Conservation (phyloP, 768 basidiomycete species). For the Crepidotus variabilis region DNA sequence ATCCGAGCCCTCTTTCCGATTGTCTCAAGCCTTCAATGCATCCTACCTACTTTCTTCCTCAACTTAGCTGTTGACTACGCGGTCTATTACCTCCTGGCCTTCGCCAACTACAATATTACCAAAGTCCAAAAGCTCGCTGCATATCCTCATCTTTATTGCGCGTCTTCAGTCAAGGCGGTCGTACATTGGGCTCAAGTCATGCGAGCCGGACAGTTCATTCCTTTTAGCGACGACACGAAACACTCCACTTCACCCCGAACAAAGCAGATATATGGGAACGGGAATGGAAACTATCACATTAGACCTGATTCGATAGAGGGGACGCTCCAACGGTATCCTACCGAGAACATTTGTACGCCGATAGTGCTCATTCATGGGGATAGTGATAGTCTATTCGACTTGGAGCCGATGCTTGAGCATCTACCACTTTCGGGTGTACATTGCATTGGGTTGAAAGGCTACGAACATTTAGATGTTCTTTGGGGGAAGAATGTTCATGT, state of each 20-base stretch:
- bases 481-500: conserved; percentile 19
- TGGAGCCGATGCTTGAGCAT: conserved; percentile 9
- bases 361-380: conserved; percentile 16
- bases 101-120: conserved; percentile 13
- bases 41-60: conserved; percentile 12
- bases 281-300: no score
- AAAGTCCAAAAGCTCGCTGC: conserved; percentile 13
- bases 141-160: conserved; percentile 16
- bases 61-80: conserved; percentile 10
- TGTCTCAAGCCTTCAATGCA: conserved; percentile 12
- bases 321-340: conserved; percentile 8
- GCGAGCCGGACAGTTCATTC: conserved; percentile 12
- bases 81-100: conserved; percentile 9
- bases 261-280: no score
- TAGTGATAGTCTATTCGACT: conserved; percentile 13
- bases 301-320: neutral
- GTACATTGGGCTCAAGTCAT: conserved; percentile 19
- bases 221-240: conserved; percentile 2
- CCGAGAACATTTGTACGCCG: conserved; percentile 13
- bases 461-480: conserved; percentile 18
- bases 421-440: conserved; percentile 4
- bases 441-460: conserved; percentile 8
- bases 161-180: conserved; percentile 17
- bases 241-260: neutral
- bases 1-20: conserved; percentile 11